These are phyloP conservation scores for Lepidium africanum DNA, from an alignment of 345 rosid genomes.

Conservation along the genomic window DNA sequence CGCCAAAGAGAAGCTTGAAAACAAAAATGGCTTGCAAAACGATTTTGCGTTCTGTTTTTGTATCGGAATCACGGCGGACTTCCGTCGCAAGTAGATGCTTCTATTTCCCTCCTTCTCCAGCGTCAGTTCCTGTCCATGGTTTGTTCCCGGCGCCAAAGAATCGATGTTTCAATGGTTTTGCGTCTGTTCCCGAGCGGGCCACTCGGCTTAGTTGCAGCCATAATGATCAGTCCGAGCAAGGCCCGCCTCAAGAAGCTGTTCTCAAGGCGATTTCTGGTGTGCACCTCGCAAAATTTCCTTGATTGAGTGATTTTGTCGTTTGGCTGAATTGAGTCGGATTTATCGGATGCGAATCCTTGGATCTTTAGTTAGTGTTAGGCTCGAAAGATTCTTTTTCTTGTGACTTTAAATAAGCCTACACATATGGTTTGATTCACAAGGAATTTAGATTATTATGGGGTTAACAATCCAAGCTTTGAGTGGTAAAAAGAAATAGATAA, in stretches of 20 bases:
- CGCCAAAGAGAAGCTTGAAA: neutral
- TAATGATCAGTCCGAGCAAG: slow-evolving; percentile 49
- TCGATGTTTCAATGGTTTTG: slow-evolving; percentile 18
- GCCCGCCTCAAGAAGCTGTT: slow-evolving; percentile 89
- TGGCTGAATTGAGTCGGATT: slow-evolving; percentile 1
- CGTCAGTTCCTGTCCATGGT: slow-evolving; percentile 23
- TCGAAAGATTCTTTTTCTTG: no score
- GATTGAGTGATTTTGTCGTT: neutral
- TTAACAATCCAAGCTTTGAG: neutral
- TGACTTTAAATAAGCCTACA: neutral
- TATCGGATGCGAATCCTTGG: neutral
- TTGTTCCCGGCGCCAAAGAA: slow-evolving; percentile 20
- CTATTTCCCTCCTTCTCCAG: slow-evolving; percentile 27
- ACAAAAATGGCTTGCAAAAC: slow-evolving; percentile 58
- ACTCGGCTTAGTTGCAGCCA: slow-evolving; percentile 36
- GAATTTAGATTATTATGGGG: neutral
- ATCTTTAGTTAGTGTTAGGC: neutral
- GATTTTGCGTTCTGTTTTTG: slow-evolving; percentile 48
- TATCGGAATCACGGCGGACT: slow-evolving; percentile 48
- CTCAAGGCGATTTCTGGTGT: slow-evolving; percentile 93
- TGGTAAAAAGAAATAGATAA: neutral
- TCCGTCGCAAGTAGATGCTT: slow-evolving; percentile 28
- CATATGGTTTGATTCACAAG: neutral
- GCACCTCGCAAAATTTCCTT: neutral
- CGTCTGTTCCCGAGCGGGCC: slow-evolving; percentile 31